phyloP scores from a whole-genome alignment of 163 green algal species.

The Scenedesmus sp. region DNA sequence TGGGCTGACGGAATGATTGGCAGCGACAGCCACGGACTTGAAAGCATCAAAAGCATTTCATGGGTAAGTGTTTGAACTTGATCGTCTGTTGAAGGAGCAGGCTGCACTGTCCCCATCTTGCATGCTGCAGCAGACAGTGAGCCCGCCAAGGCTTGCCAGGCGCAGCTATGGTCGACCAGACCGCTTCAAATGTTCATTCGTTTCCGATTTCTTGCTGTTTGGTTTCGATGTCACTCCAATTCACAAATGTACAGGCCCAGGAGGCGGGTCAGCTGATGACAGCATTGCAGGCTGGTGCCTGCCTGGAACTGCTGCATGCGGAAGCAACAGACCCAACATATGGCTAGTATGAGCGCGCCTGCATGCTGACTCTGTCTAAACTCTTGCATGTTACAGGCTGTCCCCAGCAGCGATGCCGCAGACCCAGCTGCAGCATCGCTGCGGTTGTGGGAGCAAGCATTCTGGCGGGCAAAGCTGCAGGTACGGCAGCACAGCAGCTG shows the following conservation, averaged over 20 bases:
- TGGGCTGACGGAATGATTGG: not conserved
- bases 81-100: not conserved
- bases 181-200: not conserved
- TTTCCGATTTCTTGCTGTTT: too few relatives aligned
- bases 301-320: too few relatives aligned
- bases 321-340: too few relatives aligned
- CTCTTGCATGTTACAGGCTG: not conserved
- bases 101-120: not conserved
- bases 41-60: conserved; percentile 20
- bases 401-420: not conserved
- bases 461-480: conserved; percentile 22
- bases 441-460: conserved; percentile 37
- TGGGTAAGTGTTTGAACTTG: not conserved
- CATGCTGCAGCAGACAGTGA: not conserved
- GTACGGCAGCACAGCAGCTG: not conserved
- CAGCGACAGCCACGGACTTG: not conserved
- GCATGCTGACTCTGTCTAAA: not conserved
- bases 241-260: not conserved
- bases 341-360: too few relatives aligned
- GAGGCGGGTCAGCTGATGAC: not conserved
- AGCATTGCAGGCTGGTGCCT: not conserved
- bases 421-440: conserved; percentile 25
- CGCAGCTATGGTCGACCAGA: not conserved
- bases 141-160: not conserved
- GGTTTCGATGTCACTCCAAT: too few relatives aligned